These are phyloP conservation scores for Phytophthora vignae DNA, from an alignment of 352 stramenopile genomes.

Conservation along the genomic window DNA sequence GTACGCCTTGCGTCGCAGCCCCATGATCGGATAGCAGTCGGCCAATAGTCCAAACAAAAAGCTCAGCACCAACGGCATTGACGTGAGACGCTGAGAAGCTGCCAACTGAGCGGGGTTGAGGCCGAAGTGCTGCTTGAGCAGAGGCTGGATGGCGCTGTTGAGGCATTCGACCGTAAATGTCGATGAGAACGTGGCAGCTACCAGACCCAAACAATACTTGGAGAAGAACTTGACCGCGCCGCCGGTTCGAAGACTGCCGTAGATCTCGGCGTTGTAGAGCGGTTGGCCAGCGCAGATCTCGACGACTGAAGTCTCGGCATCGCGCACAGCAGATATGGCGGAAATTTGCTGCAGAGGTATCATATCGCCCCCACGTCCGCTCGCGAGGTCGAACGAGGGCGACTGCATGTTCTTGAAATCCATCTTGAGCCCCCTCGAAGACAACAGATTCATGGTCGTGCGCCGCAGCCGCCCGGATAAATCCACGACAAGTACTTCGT, in stretches of 20 bases:
- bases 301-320: conserved; percentile 22
- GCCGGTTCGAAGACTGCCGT: conserved; percentile 56
- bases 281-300: conserved; percentile 28
- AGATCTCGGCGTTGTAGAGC: conserved; percentile 72
- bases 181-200: conserved; percentile 53
- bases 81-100: conserved; percentile 41
- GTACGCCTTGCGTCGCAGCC: conserved; percentile 80
- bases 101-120: conserved; percentile 28
- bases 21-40: conserved; percentile 84
- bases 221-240: conserved; percentile 53
- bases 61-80: conserved; percentile 76
- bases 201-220: conserved; percentile 39
- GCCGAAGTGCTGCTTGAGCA: conserved; percentile 42
- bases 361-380: conserved; percentile 1
- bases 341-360: not conserved
- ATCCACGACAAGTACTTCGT: conserved; percentile 34
- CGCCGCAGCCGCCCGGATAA: conserved; percentile 27
- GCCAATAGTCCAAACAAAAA: conserved; percentile 82
- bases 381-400: conserved; percentile 22
- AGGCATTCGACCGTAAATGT: conserved; percentile 45
- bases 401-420: conserved; percentile 32
- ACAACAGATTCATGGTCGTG: conserved; percentile 19
- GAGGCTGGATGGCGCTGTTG: conserved; percentile 26
- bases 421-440: conserved; percentile 21
- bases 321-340: not conserved